Evolutionary conservation across 179 eudicot genomes (phyloP).

Genomic region (Nepenthes alata): DNA sequence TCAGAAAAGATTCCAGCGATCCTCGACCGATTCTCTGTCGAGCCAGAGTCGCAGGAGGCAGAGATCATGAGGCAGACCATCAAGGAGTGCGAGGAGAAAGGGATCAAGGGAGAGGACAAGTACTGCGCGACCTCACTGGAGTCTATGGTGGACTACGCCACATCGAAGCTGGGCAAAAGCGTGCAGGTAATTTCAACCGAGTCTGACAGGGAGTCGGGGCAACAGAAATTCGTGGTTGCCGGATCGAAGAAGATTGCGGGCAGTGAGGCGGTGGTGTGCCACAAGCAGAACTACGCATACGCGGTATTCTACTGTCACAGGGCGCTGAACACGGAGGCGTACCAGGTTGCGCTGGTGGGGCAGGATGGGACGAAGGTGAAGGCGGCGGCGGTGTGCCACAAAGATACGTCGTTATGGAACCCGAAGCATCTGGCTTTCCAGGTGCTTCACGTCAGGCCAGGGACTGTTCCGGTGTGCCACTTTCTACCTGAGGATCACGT

Average conservation of each 20-base stretch:
- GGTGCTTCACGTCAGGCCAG: conserved; percentile 10
- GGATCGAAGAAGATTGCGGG: conserved; percentile 17
- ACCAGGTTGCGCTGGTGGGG: conserved; percentile 30
- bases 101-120: conserved; percentile 43
- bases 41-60: conserved; percentile 44
- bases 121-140: conserved; percentile 73
- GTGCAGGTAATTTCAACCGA: conserved; percentile 39
- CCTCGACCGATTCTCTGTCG: conserved; percentile 21
- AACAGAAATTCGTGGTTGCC: conserved; percentile 20
- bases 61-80: conserved; percentile 33
- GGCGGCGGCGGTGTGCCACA: conserved; percentile 58
- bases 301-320: conserved; percentile 65
- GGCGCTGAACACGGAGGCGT: conserved; percentile 32
- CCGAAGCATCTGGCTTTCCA: conserved; percentile 14
- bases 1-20: conserved; percentile 31
- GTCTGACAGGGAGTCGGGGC: neutral
- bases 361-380: conserved; percentile 27
- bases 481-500: conserved; percentile 9
- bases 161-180: conserved; percentile 38
- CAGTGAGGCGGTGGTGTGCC: conserved; percentile 39
- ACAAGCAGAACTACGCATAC: conserved; percentile 44
- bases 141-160: conserved; percentile 63
- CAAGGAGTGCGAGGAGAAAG: conserved; percentile 42
- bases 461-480: conserved; percentile 12
- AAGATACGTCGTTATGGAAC: conserved; percentile 45